A percentile compares a stretch with the other conserved stretches of the same genome.
These are phyloP conservation scores for Cladosporium colombiae DNA, from an alignment of 2,329 filamentous ascomycete species.

Conservation along the genomic window DNA sequence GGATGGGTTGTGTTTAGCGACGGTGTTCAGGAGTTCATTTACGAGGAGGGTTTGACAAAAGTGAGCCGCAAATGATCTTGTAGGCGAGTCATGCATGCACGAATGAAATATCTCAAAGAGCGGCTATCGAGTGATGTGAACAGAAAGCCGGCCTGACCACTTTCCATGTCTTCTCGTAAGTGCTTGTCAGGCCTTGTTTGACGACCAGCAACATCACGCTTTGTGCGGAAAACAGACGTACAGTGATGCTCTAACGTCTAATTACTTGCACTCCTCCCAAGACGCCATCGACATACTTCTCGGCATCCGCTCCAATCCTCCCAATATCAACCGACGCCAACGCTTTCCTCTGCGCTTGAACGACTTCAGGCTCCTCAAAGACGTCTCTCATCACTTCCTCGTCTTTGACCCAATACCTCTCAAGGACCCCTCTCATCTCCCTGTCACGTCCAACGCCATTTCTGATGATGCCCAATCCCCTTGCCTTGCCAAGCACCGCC, in stretches of 20 bases:
- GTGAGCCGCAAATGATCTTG: neutral
- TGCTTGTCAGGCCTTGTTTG: neutral
- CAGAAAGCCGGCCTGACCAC: neutral
- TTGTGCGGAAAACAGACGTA: too few relatives aligned
- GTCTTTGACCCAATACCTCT: conserved; percentile 81
- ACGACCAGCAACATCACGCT: too few relatives aligned
- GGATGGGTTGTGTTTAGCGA: conserved; percentile 11
- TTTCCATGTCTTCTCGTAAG: neutral
- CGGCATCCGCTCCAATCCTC: conserved; percentile 63
- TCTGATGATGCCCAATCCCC: conserved; percentile 71
- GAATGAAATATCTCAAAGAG: neutral
- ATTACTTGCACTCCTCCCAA: conserved; percentile 15
- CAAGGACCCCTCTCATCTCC: conserved; percentile 64
- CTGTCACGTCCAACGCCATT: conserved; percentile 78
- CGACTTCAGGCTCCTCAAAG: conserved; percentile 76
- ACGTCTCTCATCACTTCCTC: conserved; percentile 69
- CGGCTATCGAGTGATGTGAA: neutral
- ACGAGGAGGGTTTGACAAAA: neutral
- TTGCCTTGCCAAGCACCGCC: conserved; percentile 64
- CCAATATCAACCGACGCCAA: conserved; percentile 65
- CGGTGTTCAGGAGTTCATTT: conserved; percentile 17
- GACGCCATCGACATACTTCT: conserved; percentile 52
- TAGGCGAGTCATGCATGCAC: neutral
- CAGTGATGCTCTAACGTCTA: conserved; percentile 6
- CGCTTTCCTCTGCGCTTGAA: conserved; percentile 69